Base-by-base conservation (phyloP, 768 basidiomycete species). In the Holtermannia corniformis region DNA sequence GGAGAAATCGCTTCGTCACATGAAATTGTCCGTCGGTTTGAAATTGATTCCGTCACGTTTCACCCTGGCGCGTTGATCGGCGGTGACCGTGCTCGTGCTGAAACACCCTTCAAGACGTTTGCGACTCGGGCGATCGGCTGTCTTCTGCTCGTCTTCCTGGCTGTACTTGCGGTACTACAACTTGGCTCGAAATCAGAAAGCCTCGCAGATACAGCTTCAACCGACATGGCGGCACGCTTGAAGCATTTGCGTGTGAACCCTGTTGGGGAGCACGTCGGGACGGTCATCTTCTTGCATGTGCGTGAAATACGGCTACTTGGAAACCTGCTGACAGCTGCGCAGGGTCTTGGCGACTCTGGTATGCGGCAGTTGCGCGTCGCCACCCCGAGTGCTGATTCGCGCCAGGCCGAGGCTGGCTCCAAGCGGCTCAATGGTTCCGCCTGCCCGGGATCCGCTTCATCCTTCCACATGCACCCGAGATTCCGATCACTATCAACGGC, bases 201-300 rank as follows among this genome's bases (percentile, higher is more conserved):
- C n/a, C n/a, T n/a, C n/a, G n/a, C n/a, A n/a, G n/a, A n/a, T n/a
- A n/a, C n/a, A n/a, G n/a, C n/a, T n/a, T n/a, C n/a, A n/a, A 44
- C 10, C 46, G 43, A 5, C 44, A 63, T 63, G 57, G 47, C 54
- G 3, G 52, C 63, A 12, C 42, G 55, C 32, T 52, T 68, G 23
- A 68, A 68, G 44, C 64, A 68, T 46, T 59, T 68, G 50, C 65
- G 65, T 32, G 50, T 68, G 16, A 55, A 58, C 22, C 64, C 67
- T 2, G 65, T 64, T 32, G 67, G 60, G 37, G 64, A 58, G 23
- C 90, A 93, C 72, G 83, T 86, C 5, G 86, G 87, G 5, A 90
- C 87, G 0, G 81, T 93, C 58, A 84, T 93, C 63, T 89, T 93
- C 70, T 74, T 89, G 40, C 91, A 95, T 78, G 89, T 89, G 70